Percentiles rank a stretch among this genome's conserved stretches.
These are phyloP conservation scores for Cutaneotrichosporon curvatum DNA, from an alignment of 1,284 basidiomycete species.

Conservation along the genomic window DNA sequence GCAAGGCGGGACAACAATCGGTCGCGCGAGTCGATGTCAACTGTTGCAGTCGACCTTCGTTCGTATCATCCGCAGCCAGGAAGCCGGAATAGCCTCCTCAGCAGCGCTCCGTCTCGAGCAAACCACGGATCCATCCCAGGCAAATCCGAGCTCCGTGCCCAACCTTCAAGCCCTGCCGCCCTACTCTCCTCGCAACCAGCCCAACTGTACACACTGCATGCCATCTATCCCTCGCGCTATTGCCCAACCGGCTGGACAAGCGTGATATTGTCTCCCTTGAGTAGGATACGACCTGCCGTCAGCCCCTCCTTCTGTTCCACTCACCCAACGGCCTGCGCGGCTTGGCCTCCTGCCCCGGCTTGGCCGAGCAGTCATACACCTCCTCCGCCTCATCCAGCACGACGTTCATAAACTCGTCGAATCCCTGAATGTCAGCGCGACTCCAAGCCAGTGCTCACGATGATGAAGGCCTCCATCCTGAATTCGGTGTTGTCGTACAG, in stretches of 20 bases:
- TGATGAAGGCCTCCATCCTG: constrained; percentile 92
- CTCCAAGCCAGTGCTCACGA: constrained; percentile 56
- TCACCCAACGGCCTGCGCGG: constrained; percentile 35
- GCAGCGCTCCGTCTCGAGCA: too few relatives aligned
- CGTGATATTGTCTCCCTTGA: constrained; percentile 96
- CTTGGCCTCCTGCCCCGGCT: constrained; percentile 73
- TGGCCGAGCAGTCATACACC: constrained; percentile 79
- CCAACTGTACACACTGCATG: background rate
- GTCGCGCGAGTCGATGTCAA: too few relatives aligned
- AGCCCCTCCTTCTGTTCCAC: constrained; percentile 10
- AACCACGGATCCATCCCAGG: too few relatives aligned
- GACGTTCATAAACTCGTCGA: constrained; percentile 99
- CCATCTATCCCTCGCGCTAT: constrained; percentile 1
- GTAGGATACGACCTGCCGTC: constrained; percentile 70
- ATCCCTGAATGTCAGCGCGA: constrained; percentile 59
- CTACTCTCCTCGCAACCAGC: too few relatives aligned
- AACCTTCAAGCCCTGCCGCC: too few relatives aligned
- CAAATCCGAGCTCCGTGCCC: too few relatives aligned
- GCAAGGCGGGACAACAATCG: too few relatives aligned
- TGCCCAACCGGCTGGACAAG: constrained; percentile 62
- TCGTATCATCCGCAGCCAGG: too few relatives aligned
- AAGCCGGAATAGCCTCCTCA: too few relatives aligned
- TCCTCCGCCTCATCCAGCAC: constrained; percentile 94
- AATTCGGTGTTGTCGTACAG: constrained; percentile 96
- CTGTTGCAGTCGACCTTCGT: too few relatives aligned